Percentiles rank a stretch among this genome's conserved stretches.
These are phyloP conservation scores for Hibiscus syriacus DNA, from an alignment of 345 rosid species.

Conservation along the genomic window DNA sequence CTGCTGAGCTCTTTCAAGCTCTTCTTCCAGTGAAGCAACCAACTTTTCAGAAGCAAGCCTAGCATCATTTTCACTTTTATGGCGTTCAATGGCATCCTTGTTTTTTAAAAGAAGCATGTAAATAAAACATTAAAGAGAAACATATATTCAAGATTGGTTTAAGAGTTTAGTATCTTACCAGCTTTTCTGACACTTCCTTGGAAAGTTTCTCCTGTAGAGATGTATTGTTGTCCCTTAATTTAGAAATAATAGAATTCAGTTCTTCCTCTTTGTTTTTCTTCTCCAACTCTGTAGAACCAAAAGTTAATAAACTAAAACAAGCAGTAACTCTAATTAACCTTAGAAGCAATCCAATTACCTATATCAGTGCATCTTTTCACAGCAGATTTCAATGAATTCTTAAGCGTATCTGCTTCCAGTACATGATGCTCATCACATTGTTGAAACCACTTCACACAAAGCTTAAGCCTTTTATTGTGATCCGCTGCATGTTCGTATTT, in stretches of 20 bases:
- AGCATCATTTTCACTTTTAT: slow-evolving; percentile 54
- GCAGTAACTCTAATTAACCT: background rate
- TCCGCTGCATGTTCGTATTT: slow-evolving; percentile 50
- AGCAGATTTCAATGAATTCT: slow-evolving; percentile 40
- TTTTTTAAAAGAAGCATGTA: slow-evolving; percentile 10
- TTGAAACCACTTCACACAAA: slow-evolving; percentile 71
- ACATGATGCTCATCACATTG: slow-evolving; percentile 51
- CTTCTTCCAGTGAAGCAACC: slow-evolving; percentile 52
- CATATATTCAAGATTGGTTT: background rate
- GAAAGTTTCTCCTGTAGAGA: slow-evolving; percentile 44
- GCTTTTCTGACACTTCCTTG: slow-evolving; percentile 58
- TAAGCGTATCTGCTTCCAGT: slow-evolving; percentile 52
- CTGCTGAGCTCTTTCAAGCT: slow-evolving; percentile 55
- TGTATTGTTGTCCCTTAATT: slow-evolving; percentile 40
- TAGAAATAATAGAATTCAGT: slow-evolving; percentile 26
- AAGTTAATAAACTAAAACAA: background rate
- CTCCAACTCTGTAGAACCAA: slow-evolving; percentile 41
- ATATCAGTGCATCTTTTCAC: slow-evolving; percentile 45
- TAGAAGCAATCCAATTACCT: slow-evolving; percentile 27
- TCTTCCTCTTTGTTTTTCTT: slow-evolving; percentile 50
- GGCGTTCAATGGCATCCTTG: slow-evolving; percentile 61
- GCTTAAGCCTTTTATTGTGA: slow-evolving; percentile 56
- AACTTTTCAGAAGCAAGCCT: slow-evolving; percentile 53
- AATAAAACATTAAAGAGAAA: background rate
- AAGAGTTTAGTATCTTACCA: slow-evolving; percentile 33